A percentile compares a stretch with the other conserved stretches of the same genome.
Evolutionary conservation across 495 filamentous ascomycete genomes (phyloP).

Genomic region (Opeltia flavorubescens): DNA sequence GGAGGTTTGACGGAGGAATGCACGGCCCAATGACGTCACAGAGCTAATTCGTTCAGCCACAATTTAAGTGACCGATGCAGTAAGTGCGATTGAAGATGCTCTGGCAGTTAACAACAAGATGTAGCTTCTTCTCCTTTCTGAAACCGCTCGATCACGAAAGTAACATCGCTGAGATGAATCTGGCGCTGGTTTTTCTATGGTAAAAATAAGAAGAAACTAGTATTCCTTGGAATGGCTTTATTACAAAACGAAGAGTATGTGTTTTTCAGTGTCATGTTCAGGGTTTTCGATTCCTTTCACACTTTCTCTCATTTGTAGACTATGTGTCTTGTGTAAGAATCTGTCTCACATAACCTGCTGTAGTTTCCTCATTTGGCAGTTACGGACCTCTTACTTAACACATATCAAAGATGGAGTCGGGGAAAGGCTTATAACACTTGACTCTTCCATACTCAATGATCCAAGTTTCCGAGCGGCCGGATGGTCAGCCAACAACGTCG

Average conservation of each 20-base stretch:
- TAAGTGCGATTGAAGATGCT: too few species aligned
- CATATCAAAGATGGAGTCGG: constrained; percentile 90
- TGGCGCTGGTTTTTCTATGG: too few species aligned
- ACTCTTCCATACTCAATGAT: constrained; percentile 78
- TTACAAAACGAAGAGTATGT: constrained; percentile 94
- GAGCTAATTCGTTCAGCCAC: too few species aligned
- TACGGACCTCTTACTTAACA: constrained; percentile 82
- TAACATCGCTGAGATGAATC: too few species aligned
- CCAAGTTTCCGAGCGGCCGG: constrained; percentile 93
- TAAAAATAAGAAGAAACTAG: too few species aligned
- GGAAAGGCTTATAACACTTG: constrained; percentile 85
- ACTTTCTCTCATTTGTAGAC: constrained; percentile 1
- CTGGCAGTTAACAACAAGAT: too few species aligned
- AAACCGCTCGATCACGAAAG: too few species aligned
- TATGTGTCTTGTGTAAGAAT: neutral
- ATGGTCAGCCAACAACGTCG: constrained; percentile 64
- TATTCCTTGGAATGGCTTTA: constrained; percentile 61
- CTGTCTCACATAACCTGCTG: neutral
- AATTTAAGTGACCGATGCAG: too few species aligned
- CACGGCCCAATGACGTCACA: too few species aligned
- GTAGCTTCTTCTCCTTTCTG: too few species aligned
- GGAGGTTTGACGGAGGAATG: too few species aligned
- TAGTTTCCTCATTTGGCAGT: constrained; percentile 85
- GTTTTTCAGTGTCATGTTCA: constrained; percentile 6
- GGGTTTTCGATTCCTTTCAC: constrained; percentile 2